Evolutionary conservation across 208 protist species (phyloP).

Genomic region (Wallacemonas collosoma): DNA sequence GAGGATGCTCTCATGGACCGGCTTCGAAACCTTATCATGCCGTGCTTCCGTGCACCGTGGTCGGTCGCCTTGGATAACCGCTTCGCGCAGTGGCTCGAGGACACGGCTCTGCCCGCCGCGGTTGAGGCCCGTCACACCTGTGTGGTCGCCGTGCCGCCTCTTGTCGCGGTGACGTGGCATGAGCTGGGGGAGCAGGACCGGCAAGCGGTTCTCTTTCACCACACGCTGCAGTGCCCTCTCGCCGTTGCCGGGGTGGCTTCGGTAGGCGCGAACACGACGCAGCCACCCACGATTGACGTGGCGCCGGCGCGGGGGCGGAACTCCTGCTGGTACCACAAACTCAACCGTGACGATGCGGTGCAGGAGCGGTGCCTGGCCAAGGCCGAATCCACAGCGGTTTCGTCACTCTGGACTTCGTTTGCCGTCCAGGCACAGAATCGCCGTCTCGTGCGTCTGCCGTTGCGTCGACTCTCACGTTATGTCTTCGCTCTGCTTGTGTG

Average conservation of each 20-base stretch:
- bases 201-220: slow-evolving; percentile 40
- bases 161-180: slow-evolving; percentile 41
- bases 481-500: slow-evolving; percentile 49
- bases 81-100: slow-evolving; percentile 3
- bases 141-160: slow-evolving; percentile 40
- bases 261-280: slow-evolving; percentile 8
- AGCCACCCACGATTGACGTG: slow-evolving; percentile 1
- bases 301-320: background rate
- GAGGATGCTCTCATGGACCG: no score
- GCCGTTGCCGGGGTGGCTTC: background rate
- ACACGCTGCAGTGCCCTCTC: slow-evolving; percentile 39
- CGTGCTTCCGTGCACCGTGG: background rate
- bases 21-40: no score
- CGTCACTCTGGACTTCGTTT: slow-evolving; percentile 18
- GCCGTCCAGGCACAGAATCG: slow-evolving; percentile 24
- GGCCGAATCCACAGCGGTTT: background rate
- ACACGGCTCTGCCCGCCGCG: slow-evolving; percentile 22
- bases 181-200: slow-evolving; percentile 21
- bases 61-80: slow-evolving; percentile 19
- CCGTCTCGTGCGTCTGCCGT: slow-evolving; percentile 42
- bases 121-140: slow-evolving; percentile 28
- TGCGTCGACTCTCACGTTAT: slow-evolving; percentile 43
- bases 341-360: background rate
- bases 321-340: background rate
- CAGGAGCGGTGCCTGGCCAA: background rate